Conservation (phyloP, 2,329 filamentous ascomycete genomes). For the Claviceps maximensis region DNA sequence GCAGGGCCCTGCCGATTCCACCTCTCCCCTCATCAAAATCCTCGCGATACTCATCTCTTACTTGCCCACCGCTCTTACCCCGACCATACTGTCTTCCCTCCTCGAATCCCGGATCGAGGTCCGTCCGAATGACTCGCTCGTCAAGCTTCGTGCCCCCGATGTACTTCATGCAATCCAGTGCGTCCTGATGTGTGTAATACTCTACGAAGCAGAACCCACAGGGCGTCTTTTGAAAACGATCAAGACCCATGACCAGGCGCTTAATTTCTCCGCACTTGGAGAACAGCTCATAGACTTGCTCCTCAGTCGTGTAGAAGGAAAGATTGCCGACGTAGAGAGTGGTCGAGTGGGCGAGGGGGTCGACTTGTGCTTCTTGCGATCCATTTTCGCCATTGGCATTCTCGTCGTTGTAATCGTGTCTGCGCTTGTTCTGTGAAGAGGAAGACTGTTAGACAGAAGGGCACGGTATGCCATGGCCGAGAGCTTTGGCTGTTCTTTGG, state of each 20-base stretch:
- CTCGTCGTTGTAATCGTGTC: constrained; percentile 47
- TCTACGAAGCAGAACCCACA: constrained; percentile 99
- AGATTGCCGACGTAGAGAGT: constrained; percentile 97
- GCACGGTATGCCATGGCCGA: constrained; percentile 4
- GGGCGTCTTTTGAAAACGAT: constrained; percentile 92
- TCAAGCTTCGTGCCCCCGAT: constrained; percentile 96
- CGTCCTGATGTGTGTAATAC: constrained; percentile 96
- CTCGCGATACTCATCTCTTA: constrained; percentile 92
- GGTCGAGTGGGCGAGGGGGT: constrained; percentile 74
- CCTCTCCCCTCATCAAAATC: constrained; percentile 93
- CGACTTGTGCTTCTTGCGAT: constrained; percentile 36
- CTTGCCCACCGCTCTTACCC: constrained; percentile 91
- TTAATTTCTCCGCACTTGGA: constrained; percentile 97
- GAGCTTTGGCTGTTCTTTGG: not conserved
- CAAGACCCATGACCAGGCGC: constrained; percentile 91
- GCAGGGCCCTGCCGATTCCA: constrained; percentile 69
- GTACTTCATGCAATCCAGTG: constrained; percentile 96
- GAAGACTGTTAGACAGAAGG: not conserved
- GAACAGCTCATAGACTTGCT: constrained; percentile 96
- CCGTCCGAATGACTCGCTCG: constrained; percentile 89
- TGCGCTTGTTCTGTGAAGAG: constrained; percentile 52
- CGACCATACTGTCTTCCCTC: constrained; percentile 94
- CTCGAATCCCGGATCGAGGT: constrained; percentile 88
- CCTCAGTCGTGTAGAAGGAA: constrained; percentile 97
- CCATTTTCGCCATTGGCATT: constrained; percentile 23